These are phyloP conservation scores for Penicillium brasilianum DNA, from an alignment of 2,329 filamentous ascomycete species.

Conservation along the genomic window DNA sequence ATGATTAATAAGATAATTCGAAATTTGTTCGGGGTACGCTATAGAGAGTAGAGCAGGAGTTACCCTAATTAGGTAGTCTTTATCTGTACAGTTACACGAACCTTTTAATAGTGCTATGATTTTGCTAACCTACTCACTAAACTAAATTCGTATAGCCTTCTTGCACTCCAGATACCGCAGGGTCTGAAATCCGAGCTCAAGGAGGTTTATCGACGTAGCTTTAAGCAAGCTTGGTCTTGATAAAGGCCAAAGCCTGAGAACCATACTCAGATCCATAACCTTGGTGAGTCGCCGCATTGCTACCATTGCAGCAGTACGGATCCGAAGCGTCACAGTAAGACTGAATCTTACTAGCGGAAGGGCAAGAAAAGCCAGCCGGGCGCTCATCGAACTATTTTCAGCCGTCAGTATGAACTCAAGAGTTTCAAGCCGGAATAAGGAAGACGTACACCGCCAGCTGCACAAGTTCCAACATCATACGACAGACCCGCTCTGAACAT, in stretches of 20 bases:
- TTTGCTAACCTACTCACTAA: too few relatives aligned
- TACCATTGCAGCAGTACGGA: slow-evolving; percentile 70
- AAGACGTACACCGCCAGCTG: slow-evolving; percentile 60
- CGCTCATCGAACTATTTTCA: slow-evolving; percentile 64
- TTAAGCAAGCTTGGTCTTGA: slow-evolving; percentile 49
- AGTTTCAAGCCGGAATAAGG: neutral
- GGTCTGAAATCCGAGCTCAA: neutral
- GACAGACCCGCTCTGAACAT: slow-evolving; percentile 60
- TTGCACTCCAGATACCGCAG: neutral
- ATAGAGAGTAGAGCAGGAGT: too few relatives aligned
- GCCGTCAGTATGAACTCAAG: neutral
- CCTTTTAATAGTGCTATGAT: too few relatives aligned
- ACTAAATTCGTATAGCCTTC: neutral
- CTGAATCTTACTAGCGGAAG: slow-evolving; percentile 61
- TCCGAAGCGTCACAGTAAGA: slow-evolving; percentile 69
- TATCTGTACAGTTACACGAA: too few relatives aligned
- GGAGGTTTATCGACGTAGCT: neutral
- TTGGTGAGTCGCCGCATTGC: slow-evolving; percentile 64
- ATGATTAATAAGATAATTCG: too few relatives aligned
- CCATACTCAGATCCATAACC: slow-evolving; percentile 68
- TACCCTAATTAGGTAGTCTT: too few relatives aligned
- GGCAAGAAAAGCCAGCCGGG: slow-evolving; percentile 62
- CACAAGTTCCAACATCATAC: slow-evolving; percentile 67
- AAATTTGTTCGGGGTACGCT: too few relatives aligned
- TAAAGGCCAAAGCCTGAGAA: slow-evolving; percentile 62